These are phyloP conservation scores for Colletotrichum theobromicola DNA, from an alignment of 2,329 filamentous ascomycete species.

Conservation along the genomic window DNA sequence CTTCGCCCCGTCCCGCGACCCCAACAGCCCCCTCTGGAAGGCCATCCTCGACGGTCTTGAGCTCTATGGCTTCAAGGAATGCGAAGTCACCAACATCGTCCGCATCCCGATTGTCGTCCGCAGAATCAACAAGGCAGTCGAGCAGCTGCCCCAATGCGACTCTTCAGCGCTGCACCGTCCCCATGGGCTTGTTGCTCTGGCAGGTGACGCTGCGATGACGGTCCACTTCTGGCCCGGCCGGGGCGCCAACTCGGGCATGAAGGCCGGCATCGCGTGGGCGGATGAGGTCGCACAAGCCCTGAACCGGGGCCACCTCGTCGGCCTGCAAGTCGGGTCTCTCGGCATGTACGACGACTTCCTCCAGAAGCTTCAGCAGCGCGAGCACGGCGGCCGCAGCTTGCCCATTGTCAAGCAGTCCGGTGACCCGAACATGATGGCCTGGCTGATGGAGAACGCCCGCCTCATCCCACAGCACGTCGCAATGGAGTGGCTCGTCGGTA, in stretches of 20 bases:
- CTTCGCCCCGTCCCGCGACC: not conserved
- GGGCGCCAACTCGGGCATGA: not conserved
- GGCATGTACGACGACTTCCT: constrained; percentile 40
- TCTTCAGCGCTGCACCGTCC: not conserved
- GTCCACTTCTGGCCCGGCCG: not conserved
- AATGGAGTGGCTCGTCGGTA: not conserved
- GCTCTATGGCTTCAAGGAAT: not conserved
- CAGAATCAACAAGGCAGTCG: not conserved
- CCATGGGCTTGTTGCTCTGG: not conserved
- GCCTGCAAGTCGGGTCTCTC: constrained; percentile 33
- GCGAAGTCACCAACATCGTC: not conserved
- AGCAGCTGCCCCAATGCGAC: not conserved
- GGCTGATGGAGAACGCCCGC: constrained; percentile 35
- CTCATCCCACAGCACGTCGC: not conserved
- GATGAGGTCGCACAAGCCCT: not conserved
- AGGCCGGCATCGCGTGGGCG: not conserved
- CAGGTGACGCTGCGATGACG: not conserved
- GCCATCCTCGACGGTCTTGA: not conserved
- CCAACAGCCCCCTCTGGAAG: not conserved
- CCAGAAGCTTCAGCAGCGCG: constrained; percentile 36
- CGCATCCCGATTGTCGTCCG: not conserved
- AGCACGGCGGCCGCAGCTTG: constrained; percentile 40
- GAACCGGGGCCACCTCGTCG: constrained; percentile 27
- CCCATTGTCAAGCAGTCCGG: constrained; percentile 40
- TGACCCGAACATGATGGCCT: constrained; percentile 36